These are phyloP conservation scores for Helichrysum umbraculigerum DNA, from an alignment of 129 eudicot genomes.

Conservation along the genomic window DNA sequence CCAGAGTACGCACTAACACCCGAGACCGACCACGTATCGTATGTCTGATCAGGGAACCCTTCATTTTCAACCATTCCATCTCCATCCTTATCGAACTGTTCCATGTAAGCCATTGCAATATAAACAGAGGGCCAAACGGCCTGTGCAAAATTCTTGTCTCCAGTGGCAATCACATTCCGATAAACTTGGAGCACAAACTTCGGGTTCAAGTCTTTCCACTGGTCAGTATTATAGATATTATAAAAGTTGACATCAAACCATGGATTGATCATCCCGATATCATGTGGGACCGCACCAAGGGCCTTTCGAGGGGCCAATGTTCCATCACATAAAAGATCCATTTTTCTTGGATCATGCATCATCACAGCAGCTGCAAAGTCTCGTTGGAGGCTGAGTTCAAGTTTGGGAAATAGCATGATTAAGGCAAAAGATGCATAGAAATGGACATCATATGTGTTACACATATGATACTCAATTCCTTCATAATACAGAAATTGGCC, in stretches of 20 bases:
- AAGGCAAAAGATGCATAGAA: conserved; percentile 90
- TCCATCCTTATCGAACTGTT: conserved; percentile 91
- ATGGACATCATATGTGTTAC: conserved; percentile 96
- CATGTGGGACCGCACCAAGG: conserved; percentile 98
- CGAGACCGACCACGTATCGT: conserved; percentile 87
- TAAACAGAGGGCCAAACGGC: conserved; percentile 98
- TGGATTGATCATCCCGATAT: conserved; percentile 92
- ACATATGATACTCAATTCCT: conserved; percentile 91
- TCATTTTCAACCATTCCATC: conserved; percentile 99
- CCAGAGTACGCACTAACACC: conserved; percentile 97
- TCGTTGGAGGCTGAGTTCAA: conserved; percentile 89
- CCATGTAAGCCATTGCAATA: conserved; percentile 95
- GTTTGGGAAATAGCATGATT: conserved; percentile 77
- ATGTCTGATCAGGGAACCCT: conserved; percentile 97
- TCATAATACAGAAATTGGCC: conserved; percentile 93
- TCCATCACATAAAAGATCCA: conserved; percentile 64
- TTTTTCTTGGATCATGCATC: conserved; percentile 94
- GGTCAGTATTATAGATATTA: conserved; percentile 65
- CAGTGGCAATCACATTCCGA: conserved; percentile 80
- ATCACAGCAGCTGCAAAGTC: conserved; percentile 96
- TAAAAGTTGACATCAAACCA: conserved; percentile 90
- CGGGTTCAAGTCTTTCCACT: conserved; percentile 96
- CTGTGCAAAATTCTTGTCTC: conserved; percentile 68
- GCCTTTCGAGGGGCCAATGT: conserved; percentile 56
- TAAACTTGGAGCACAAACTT: conserved; percentile 91